Conservation (phyloP, 2,329 filamentous ascomycete genomes). For the Trichoderma atrobrunneum region DNA sequence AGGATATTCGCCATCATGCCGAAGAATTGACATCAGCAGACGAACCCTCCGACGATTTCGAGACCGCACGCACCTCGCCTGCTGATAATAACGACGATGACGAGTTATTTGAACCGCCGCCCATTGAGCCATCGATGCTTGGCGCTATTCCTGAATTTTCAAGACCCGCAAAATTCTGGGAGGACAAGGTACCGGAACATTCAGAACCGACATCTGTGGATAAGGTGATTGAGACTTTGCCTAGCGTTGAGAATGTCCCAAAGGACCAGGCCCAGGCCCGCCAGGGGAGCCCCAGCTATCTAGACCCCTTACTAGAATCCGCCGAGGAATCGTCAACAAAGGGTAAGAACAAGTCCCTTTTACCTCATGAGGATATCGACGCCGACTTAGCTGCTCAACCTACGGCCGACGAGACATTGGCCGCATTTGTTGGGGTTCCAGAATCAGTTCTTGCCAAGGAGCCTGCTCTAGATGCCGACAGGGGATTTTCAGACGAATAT, state of each 20-base stretch:
- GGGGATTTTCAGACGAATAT: neutral
- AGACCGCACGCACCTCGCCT: constrained; percentile 20
- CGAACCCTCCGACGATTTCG: constrained; percentile 34
- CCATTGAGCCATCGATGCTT: constrained; percentile 8
- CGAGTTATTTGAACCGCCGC: constrained; percentile 7
- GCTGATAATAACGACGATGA: constrained; percentile 14
- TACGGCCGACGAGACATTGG: neutral
- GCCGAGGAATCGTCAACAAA: constrained; percentile 20
- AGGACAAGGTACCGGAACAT: constrained; percentile 18
- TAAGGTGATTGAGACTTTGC: constrained; percentile 18
- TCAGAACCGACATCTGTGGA: constrained; percentile 6
- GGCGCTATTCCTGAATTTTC: constrained; percentile 18
- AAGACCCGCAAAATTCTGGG: constrained; percentile 16
- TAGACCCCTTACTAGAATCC: constrained; percentile 11
- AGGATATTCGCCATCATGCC: constrained; percentile 24
- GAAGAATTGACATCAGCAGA: constrained; percentile 37
- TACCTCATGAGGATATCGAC: neutral
- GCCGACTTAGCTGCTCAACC: neutral
- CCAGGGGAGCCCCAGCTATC: neutral
- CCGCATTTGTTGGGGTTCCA: neutral
- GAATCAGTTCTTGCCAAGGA: neutral
- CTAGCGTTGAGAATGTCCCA: constrained; percentile 20
- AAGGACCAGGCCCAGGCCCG: neutral
- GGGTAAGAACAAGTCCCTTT: constrained; percentile 23
- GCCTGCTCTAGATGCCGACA: neutral